A percentile compares a stretch with the other conserved stretches of the same genome.
These are phyloP conservation scores for Cucurbitaria berberidis DNA, from an alignment of 2,329 filamentous ascomycete species.

Conservation along the genomic window DNA sequence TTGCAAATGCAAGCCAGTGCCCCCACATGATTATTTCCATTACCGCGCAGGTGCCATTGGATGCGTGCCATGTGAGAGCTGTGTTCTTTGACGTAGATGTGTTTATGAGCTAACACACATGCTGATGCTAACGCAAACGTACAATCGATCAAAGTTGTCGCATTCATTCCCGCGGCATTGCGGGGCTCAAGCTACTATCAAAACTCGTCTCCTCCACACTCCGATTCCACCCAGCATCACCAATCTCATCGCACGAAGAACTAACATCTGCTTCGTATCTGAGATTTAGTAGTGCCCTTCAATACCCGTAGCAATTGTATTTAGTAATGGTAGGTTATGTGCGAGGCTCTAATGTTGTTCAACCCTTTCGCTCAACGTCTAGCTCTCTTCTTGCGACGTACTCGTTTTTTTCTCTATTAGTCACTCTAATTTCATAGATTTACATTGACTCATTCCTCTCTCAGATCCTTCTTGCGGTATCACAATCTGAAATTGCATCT, in stretches of 20 bases:
- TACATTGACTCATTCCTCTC: not conserved
- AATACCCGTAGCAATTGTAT: not conserved
- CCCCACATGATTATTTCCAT: slow-evolving; percentile 11
- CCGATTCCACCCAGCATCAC: too few species aligned
- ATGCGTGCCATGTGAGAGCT: too few species aligned
- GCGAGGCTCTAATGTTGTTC: not conserved
- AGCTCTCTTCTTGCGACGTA: not conserved
- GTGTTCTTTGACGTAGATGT: too few species aligned
- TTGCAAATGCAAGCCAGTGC: slow-evolving; percentile 44
- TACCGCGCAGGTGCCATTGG: not conserved
- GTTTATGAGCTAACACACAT: too few species aligned
- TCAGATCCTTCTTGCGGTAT: not conserved
- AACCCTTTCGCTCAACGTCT: not conserved
- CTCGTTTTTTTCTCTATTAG: not conserved
- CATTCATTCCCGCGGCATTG: not conserved
- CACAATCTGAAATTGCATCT: not conserved
- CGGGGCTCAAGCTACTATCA: not conserved
- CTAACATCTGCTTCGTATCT: not conserved
- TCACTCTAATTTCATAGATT: not conserved
- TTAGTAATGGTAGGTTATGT: not conserved
- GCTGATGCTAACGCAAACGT: too few species aligned
- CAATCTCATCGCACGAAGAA: not conserved
- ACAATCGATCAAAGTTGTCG: too few species aligned
- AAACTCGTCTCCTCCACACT: not conserved
- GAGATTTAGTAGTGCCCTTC: not conserved